Base-by-base conservation (phyloP, 2,329 filamentous ascomycete species). In the Lasiodiplodia sp. region DNA sequence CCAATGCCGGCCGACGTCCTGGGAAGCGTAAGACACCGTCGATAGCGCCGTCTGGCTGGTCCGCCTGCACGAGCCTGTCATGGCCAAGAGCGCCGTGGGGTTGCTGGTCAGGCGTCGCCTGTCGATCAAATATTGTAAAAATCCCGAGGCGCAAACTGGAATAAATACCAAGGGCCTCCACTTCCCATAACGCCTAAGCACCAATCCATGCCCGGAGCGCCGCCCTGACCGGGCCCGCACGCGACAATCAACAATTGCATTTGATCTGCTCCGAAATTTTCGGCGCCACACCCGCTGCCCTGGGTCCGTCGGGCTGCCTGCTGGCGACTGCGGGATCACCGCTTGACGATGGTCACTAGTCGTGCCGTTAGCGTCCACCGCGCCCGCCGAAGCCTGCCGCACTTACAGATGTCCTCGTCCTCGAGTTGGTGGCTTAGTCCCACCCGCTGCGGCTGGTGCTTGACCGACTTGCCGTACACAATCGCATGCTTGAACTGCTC, bases 391-490 rank as follows among this genome's bases (percentile, higher is more conserved):
- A 34, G 21, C 53, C 7, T 2, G 16, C 14, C 28, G 18, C n/a
- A 67, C 90, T 84, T 86, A 95, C 93, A 93, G 82, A 99, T 97
- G 83, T 99, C 96, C 83, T 99, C 96, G 80, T 99, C 96, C 69
- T 89, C 93, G 76, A 99, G 86, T 84, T 97, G 93, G 80, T 99
- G 96, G 66, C 88, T 85, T 72, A 99, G 86, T 62, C 96, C 96
- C 71, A 98, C 96, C 76, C 94, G 89, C 83, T 99, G 96, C 72
- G 96, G 96, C 83, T 98, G 96, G 84, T 99, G 96, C 86, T 98
- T 98, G 74, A 98, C 95, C 68, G 94, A 97, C 80, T 95, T 96
- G 74, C 96, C 96, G 81, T 98, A 99, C 52, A 99, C 96, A 78
- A 99, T 91, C 67, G 96, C 96, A 70, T 91, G 89, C 82, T 95